These are phyloP conservation scores for Rhododendron ovatum DNA, from an alignment of 148 eudicot species.

Conservation along the genomic window DNA sequence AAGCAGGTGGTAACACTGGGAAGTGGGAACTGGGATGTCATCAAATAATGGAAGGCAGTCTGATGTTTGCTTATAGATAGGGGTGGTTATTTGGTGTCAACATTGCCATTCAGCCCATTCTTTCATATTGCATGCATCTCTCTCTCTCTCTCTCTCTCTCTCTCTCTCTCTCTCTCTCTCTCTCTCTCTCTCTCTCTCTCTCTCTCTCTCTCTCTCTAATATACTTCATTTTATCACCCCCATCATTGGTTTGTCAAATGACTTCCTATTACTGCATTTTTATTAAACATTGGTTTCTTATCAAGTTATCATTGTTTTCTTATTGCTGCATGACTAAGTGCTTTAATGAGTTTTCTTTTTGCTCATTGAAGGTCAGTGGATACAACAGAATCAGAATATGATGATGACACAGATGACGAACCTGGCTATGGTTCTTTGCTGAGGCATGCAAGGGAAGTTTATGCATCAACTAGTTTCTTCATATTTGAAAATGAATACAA, in stretches of 20 bases:
- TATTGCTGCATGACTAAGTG: no score
- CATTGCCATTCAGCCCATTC: not conserved
- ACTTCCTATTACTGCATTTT: no score
- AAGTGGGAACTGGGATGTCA: not conserved
- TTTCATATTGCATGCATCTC: not conserved
- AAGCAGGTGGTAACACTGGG: not conserved
- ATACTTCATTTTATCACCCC: not conserved
- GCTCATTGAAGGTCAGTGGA: not conserved
- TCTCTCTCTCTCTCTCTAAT: no score
- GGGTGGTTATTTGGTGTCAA: not conserved
- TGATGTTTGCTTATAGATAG: not conserved
- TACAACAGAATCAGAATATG: not conserved
- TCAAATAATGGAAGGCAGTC: not conserved
- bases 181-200: no score
- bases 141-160: no score
- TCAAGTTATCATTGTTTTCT: no score
- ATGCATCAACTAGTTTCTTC: not conserved
- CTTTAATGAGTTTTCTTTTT: no score
- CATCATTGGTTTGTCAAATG: no score
- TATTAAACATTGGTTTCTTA: no score
- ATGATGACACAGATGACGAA: not conserved
- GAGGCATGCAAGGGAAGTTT: constrained; percentile 3
- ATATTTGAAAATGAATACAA: constrained; percentile 1
- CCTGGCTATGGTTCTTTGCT: not conserved
- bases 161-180: no score